Percentiles rank a stretch among this genome's conserved stretches.
These are phyloP conservation scores for Cardamine chenopodiifolia DNA, from an alignment of 345 rosid species.

Conservation along the genomic window DNA sequence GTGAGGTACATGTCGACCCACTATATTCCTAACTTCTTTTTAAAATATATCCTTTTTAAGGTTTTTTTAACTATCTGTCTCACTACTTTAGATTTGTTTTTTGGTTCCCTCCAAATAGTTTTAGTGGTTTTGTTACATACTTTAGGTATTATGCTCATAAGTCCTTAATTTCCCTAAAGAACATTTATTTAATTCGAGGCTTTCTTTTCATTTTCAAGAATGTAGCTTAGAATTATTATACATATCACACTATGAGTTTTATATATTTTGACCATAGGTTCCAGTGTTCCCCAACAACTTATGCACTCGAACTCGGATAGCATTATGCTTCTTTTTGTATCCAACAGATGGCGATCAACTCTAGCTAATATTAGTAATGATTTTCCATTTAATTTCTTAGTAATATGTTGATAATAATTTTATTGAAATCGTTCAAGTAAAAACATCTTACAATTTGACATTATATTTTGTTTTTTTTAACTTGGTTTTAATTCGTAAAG, in stretches of 20 bases:
- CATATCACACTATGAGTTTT: background rate
- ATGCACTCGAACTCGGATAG: conserved; percentile 28
- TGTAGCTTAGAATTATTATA: background rate
- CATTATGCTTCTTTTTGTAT: conserved; percentile 21
- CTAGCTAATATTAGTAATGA: background rate
- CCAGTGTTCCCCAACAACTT: conserved; percentile 3
- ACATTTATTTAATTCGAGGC: background rate
- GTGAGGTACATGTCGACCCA: conserved; percentile 36
- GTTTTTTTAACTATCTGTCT: background rate
- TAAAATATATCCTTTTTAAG: too few species aligned
- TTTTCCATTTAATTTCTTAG: too few species aligned
- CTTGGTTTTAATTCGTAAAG: too few species aligned
- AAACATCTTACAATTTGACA: background rate
- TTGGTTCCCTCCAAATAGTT: background rate
- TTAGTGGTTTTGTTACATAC: background rate
- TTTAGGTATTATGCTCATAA: background rate
- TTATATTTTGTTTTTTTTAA: too few species aligned
- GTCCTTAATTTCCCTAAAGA: background rate
- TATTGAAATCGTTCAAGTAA: background rate
- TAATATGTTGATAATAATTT: background rate
- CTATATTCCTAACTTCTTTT: conserved; percentile 4
- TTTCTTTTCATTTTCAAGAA: background rate
- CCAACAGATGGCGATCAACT: background rate
- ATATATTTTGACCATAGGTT: background rate
- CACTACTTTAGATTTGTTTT: background rate